These are phyloP conservation scores for Leccinellum luteum DNA, from an alignment of 768 basidiomycete species.

Conservation along the genomic window DNA sequence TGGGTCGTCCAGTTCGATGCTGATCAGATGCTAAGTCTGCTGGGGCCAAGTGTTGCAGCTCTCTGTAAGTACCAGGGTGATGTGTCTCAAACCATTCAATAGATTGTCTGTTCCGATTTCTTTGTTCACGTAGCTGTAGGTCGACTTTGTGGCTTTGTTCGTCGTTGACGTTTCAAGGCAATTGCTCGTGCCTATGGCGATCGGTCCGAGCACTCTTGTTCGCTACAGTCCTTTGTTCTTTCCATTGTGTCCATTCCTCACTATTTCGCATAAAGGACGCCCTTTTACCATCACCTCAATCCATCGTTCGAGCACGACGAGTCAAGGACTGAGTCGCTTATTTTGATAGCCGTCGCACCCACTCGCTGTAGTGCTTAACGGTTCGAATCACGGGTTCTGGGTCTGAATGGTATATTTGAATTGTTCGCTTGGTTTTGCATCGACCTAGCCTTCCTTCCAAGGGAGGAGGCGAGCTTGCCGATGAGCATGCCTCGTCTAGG, in stretches of 20 bases:
- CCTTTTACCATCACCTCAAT: not conserved
- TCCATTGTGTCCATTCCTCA: not conserved
- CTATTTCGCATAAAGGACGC: no score
- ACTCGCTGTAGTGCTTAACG: not conserved
- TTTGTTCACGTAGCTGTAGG: not conserved
- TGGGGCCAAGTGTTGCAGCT: not conserved
- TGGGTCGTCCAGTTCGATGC: not conserved
- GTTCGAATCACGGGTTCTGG: not conserved
- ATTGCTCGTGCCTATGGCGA: not conserved
- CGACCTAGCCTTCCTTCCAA: conserved; percentile 15
- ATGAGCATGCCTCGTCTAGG: conserved; percentile 17
- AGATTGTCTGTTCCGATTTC: not conserved
- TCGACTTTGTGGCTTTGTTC: not conserved
- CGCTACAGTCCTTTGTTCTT: not conserved
- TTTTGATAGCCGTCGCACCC: not conserved
- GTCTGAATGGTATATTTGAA: not conserved
- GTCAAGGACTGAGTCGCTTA: not conserved
- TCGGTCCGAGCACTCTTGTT: not conserved
- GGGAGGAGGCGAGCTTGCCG: conserved; percentile 20
- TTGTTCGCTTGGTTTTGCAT: not conserved
- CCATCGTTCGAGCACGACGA: not conserved
- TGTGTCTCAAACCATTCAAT: no score
- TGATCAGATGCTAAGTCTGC: no score
- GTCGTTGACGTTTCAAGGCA: not conserved
- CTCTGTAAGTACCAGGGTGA: not conserved